These are phyloP conservation scores for Spinellus fusiger DNA, from an alignment of 192 early-diverging fungal species.

Conservation along the genomic window DNA sequence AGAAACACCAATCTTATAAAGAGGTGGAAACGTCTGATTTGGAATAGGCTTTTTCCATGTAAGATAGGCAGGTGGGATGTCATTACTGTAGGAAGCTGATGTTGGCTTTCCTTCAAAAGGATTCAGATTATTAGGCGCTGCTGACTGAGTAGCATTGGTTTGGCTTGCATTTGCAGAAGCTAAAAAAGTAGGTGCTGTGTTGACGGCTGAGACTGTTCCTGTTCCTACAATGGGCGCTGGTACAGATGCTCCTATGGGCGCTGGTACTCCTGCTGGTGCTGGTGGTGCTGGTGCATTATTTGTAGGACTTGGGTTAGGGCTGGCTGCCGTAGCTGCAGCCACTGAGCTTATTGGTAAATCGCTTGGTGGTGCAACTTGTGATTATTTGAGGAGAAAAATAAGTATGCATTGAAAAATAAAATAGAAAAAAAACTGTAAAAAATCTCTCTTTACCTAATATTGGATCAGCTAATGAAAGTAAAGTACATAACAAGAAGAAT, in stretches of 20 bases:
- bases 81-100: conserved; percentile 13
- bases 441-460: not conserved
- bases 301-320: not conserved
- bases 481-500: too few relatives aligned
- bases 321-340: not conserved
- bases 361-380: too few relatives aligned
- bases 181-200: conserved; percentile 1
- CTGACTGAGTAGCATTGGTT: conserved; percentile 16
- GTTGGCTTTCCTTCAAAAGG: conserved; percentile 27
- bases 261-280: too few relatives aligned
- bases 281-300: not conserved
- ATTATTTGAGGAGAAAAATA: too few relatives aligned
- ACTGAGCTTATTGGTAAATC: too few relatives aligned
- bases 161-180: conserved; percentile 9
- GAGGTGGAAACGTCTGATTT: conserved; percentile 24
- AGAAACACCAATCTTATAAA: conserved; percentile 30
- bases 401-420: too few relatives aligned
- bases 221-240: not conserved
- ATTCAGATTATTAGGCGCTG: conserved; percentile 9
- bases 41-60: conserved; percentile 33
- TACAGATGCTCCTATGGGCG: not conserved
- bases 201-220: not conserved
- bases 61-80: conserved; percentile 28
- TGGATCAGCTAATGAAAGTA: not conserved
- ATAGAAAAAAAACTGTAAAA: too few relatives aligned